phyloP scores from a whole-genome alignment of 257 asterid species.

The Solanum stenotomum region DNA sequence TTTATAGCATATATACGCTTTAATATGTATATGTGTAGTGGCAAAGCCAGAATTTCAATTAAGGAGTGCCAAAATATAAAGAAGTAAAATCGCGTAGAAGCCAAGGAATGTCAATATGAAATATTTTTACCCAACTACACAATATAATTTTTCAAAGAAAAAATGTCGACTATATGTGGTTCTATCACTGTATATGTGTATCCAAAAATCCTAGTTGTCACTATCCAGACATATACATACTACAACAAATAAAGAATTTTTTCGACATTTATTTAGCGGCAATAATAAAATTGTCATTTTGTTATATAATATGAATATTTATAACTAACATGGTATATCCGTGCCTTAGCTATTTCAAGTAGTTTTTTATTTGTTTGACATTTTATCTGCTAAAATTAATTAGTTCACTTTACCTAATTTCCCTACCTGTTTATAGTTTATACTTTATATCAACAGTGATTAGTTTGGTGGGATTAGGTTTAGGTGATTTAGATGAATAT shows the following conservation, averaged over 20 bases:
- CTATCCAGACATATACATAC: not conserved
- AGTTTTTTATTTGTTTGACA: not conserved
- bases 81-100: not conserved
- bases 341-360: not conserved
- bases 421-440: not conserved
- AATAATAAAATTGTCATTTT: too few species aligned
- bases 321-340: not conserved
- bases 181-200: not conserved
- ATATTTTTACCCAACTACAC: too few species aligned
- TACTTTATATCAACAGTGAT: not conserved
- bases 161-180: too few species aligned
- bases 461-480: constrained; percentile 1
- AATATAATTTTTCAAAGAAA: too few species aligned
- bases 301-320: too few species aligned
- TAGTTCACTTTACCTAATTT: not conserved
- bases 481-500: not conserved
- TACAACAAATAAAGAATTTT: too few species aligned
- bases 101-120: fast-evolving
- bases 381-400: not conserved
- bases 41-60: too few species aligned
- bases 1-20: not conserved
- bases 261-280: fast-evolving
- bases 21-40: not conserved
- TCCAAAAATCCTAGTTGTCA: not conserved
- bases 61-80: too few species aligned